Conservation (phyloP, 768 basidiomycete genomes). For the Tulasnella sp. region DNA sequence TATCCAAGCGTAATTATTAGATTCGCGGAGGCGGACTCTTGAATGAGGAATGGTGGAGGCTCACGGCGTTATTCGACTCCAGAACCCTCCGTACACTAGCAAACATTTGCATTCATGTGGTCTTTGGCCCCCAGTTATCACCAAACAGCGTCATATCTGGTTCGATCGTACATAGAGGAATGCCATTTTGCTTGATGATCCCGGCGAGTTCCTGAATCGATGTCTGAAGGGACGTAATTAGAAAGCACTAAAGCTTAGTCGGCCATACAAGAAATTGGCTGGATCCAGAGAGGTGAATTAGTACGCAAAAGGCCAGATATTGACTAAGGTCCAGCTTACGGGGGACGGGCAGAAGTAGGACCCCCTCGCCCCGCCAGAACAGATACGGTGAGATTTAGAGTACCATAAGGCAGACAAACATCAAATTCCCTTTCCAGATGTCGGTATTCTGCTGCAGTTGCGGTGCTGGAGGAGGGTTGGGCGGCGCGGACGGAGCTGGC, state of each 20-base stretch:
- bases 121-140: not conserved
- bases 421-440: not conserved
- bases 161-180: constrained; percentile 22
- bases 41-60: not conserved
- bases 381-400: not conserved
- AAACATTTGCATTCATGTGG: not conserved
- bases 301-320: not conserved
- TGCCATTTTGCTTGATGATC: constrained; percentile 22
- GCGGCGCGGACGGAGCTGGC: not conserved
- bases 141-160: not conserved
- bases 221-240: constrained; percentile 4
- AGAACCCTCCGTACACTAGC: not conserved
- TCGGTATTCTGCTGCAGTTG: constrained; percentile 12
- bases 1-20: not conserved
- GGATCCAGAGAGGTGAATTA: not conserved
- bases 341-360: not conserved
- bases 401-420: not conserved
- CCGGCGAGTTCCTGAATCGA: not conserved
- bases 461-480: not conserved
- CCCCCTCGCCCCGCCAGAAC: not conserved
- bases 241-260: not conserved
- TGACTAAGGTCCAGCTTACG: not conserved
- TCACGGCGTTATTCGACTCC: constrained; percentile 1
- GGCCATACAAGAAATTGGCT: constrained; percentile 26
- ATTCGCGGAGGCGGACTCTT: not conserved